phyloP scores from a whole-genome alignment of 2,329 filamentous ascomycete genomes.

The Fusarium sp. region DNA sequence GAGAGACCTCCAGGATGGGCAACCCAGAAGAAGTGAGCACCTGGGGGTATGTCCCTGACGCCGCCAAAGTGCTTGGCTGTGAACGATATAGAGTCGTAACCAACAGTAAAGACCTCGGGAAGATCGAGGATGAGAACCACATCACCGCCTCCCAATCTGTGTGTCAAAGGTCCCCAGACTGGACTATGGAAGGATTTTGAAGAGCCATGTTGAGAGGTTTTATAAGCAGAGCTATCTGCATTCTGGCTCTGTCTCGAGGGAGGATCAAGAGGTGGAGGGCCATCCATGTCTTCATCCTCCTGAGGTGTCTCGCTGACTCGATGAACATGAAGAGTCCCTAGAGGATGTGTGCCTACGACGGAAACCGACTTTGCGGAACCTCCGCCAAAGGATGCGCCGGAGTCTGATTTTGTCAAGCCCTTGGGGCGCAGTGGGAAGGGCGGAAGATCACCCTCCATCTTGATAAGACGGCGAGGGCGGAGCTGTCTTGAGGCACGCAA shows the following conservation, averaged over 20 bases:
- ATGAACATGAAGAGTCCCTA: slow-evolving; percentile 60
- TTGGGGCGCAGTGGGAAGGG: slow-evolving; percentile 38
- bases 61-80: slow-evolving; percentile 64
- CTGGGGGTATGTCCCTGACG: slow-evolving; percentile 66
- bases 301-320: slow-evolving; percentile 38
- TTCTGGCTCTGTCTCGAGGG: slow-evolving; percentile 11
- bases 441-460: slow-evolving; percentile 46
- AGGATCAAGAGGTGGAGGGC: slow-evolving; percentile 52
- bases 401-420: slow-evolving; percentile 55
- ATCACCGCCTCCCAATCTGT: slow-evolving; percentile 60
- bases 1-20: slow-evolving; percentile 63
- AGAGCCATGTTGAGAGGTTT: slow-evolving; percentile 4
- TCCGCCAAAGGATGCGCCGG: slow-evolving; percentile 44
- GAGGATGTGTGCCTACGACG: slow-evolving; percentile 57
- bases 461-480: slow-evolving; percentile 3
- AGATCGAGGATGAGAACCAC: slow-evolving; percentile 66
- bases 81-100: slow-evolving; percentile 66
- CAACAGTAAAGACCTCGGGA: slow-evolving; percentile 64
- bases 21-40: slow-evolving; percentile 72
- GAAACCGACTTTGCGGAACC: slow-evolving; percentile 54
- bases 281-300: slow-evolving; percentile 43
- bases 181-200: slow-evolving; percentile 20
- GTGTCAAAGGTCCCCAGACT: slow-evolving; percentile 36
- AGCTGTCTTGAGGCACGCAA: neutral
- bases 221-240: neutral